Evolutionary conservation across 352 stramenopile species (phyloP).

Genomic region (Phytophthora litchii): DNA sequence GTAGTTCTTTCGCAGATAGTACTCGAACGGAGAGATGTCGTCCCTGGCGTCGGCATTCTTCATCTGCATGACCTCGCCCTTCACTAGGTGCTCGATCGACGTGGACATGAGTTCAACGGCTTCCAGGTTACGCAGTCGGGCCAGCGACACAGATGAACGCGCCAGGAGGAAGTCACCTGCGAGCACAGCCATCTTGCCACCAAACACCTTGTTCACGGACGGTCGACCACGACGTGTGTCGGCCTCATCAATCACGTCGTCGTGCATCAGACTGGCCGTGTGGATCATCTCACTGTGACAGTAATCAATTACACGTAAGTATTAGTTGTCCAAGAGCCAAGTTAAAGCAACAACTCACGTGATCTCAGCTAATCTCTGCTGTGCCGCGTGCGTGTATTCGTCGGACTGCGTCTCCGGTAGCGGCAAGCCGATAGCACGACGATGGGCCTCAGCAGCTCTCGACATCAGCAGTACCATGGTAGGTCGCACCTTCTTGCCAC

Average conservation of each 20-base stretch:
- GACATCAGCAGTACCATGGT: slow-evolving; percentile 98
- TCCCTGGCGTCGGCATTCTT: slow-evolving; percentile 81
- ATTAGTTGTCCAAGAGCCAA: background rate
- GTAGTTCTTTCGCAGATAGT: slow-evolving; percentile 99
- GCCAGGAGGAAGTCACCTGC: slow-evolving; percentile 98
- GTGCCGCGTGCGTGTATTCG: slow-evolving; percentile 74
- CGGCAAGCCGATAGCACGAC: slow-evolving; percentile 41
- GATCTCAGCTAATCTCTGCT: slow-evolving; percentile 86
- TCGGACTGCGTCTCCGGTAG: slow-evolving; percentile 62
- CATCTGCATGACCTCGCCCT: slow-evolving; percentile 99
- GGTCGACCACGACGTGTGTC: slow-evolving; percentile 94
- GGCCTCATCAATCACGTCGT: slow-evolving; percentile 99
- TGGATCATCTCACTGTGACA: slow-evolving; percentile 97
- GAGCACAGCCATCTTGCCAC: slow-evolving; percentile 98
- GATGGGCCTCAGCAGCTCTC: slow-evolving; percentile 88
- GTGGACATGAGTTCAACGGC: slow-evolving; percentile 98
- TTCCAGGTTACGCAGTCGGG: slow-evolving; percentile 94
- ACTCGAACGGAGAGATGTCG: slow-evolving; percentile 91
- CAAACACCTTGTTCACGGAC: slow-evolving; percentile 97
- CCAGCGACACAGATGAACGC: slow-evolving; percentile 95
- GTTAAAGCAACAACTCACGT: slow-evolving; percentile 53
- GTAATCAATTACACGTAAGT: background rate
- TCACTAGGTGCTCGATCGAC: slow-evolving; percentile 98
- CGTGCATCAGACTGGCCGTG: slow-evolving; percentile 98
- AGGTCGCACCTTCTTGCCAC: slow-evolving; percentile 98